Base-by-base conservation (phyloP, 805 yeast species). In the Kluyveromyces dobzhanskii region DNA sequence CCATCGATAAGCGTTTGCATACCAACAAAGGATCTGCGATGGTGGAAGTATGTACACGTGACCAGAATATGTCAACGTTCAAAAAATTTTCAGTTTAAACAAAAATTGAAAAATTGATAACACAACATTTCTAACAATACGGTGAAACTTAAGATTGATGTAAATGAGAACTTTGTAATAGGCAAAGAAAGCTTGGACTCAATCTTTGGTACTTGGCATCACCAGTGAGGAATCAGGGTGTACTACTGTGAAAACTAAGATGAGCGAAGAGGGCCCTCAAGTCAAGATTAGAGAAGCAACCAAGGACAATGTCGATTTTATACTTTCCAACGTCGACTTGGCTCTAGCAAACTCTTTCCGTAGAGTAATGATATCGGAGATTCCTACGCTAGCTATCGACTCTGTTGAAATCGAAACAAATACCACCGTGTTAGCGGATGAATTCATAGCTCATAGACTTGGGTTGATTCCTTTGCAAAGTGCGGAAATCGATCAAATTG, bases 321-420 rank as follows among this genome's bases (percentile, higher is more conserved):
- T 90, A 28, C 64, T 92, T 41, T 75, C 85, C 32, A 86, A 87
- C 55, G 88, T 87, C 25, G 97, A 90, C 57, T 63, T 92, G 43
- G 76, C 96, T 0, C 67, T 90, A 54, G 97, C 97, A 14, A 92
- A 92, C 70, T 84, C 97, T 12, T 50, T 92, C 28, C 75, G 99
- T 51, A 73, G 99, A 59, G 78, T 83, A 30, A 88, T 92, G 85
- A 69, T 92, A 44, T 88, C 96, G 2, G 99, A 92, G 62, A 92
- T 92, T 41, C 98, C 98, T 25, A 92, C 98, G 0, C 66, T 92
- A 48, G 97, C 98, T 38, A 87, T 92, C 42, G 99, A 92, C 56
- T 75, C 90, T 45, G 98, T 92, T 34, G 97, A 92, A 58, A 83
- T 92, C 46, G 94, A 86, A 55, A 78, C 75, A 35, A 92, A 92